Evolutionary conservation across 345 rosid species (phyloP).

Genomic region (Turnera subulata): DNA sequence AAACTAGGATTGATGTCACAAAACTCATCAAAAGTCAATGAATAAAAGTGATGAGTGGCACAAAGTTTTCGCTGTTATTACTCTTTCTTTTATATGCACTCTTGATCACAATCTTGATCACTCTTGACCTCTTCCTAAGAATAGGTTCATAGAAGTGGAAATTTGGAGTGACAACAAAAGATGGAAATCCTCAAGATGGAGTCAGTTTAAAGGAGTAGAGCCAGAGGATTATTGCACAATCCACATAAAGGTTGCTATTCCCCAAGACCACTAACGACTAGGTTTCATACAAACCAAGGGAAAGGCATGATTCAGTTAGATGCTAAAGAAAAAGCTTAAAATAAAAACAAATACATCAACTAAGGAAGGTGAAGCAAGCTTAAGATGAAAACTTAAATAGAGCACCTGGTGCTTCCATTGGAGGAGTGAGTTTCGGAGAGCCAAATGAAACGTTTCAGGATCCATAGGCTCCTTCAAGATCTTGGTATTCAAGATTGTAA

Average conservation of each 20-base stretch:
- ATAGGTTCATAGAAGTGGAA: too few species aligned
- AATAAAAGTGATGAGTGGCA: not conserved
- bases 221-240: not conserved
- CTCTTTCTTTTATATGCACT: not conserved
- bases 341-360: too few species aligned
- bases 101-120: too few species aligned
- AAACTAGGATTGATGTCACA: not conserved
- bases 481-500: constrained; percentile 14
- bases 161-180: too few species aligned
- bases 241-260: not conserved
- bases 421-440: constrained; percentile 40
- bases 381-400: not conserved
- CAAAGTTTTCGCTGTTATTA: not conserved
- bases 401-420: constrained; percentile 55
- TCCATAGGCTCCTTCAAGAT: constrained; percentile 46
- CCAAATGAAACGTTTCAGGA: constrained; percentile 30
- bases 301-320: too few species aligned
- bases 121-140: too few species aligned
- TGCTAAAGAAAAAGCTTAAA: too few species aligned
- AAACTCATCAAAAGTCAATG: not conserved
- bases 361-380: not conserved
- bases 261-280: not conserved
- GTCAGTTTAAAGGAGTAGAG: not conserved
- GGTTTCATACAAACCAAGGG: not conserved
- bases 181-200: not conserved